These are phyloP conservation scores for Mercurialis annua DNA, from an alignment of 345 rosid species.

Conservation along the genomic window DNA sequence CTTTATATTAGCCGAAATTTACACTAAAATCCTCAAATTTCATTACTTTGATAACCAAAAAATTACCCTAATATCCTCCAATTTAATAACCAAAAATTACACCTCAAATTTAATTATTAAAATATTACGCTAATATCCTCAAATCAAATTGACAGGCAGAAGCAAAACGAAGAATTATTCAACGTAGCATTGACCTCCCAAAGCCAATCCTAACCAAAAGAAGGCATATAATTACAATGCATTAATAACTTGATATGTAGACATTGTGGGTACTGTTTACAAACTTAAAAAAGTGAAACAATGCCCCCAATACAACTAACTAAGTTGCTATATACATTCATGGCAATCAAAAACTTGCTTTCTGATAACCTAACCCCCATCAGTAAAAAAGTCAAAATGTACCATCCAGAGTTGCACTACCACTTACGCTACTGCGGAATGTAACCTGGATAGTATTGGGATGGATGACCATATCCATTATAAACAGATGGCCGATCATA, in stretches of 20 bases:
- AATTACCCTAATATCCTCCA: no score
- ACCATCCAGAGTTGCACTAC: slow-evolving; percentile 11
- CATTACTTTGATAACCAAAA: no score
- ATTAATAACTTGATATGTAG: not conserved
- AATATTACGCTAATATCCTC: no score
- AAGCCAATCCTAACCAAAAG: not conserved
- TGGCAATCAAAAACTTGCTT: slow-evolving; percentile 13
- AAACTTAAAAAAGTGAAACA: not conserved
- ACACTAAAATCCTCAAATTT: no score
- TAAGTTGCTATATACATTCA: not conserved
- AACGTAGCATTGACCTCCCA: not conserved
- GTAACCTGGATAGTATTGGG: slow-evolving; percentile 47
- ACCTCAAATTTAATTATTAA: no score
- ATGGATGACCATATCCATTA: slow-evolving; percentile 43
- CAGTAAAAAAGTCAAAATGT: not conserved
- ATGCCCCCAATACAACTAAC: not conserved
- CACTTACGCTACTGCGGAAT: slow-evolving; percentile 40
- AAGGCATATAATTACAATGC: not conserved
- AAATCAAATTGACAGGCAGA: not conserved
- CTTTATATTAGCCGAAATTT: no score
- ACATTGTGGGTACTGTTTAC: not conserved
- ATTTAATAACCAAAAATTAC: no score
- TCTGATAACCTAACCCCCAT: slow-evolving; percentile 17
- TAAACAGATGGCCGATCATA: slow-evolving; percentile 43
- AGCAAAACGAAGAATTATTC: not conserved